These are phyloP conservation scores for Sporothrix pallida DNA, from an alignment of 2,329 filamentous ascomycete genomes.

Conservation along the genomic window DNA sequence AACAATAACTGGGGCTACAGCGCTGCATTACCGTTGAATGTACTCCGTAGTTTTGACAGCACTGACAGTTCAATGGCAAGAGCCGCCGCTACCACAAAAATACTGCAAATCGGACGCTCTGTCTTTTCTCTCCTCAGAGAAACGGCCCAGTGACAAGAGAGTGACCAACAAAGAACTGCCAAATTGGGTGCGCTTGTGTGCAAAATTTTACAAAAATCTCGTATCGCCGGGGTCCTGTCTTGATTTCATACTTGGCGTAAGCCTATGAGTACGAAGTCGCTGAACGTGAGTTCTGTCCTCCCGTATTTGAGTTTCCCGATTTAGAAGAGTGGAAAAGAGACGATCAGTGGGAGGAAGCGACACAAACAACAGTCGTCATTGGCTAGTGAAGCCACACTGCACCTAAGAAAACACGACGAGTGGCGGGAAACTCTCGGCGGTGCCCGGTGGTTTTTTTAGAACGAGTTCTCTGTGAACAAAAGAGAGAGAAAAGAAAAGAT, in stretches of 20 bases:
- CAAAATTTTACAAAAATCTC: not conserved
- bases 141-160: not conserved
- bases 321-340: constrained; percentile 1
- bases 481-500: not conserved
- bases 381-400: not conserved
- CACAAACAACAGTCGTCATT: not conserved
- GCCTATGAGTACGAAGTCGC: no score
- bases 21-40: not conserved
- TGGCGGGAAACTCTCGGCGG: constrained; percentile 21
- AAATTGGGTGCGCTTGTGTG: not conserved
- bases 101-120: not conserved
- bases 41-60: not conserved
- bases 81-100: constrained; percentile 26
- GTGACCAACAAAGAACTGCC: constrained; percentile 14
- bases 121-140: not conserved
- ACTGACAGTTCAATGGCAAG: constrained; percentile 14
- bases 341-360: not conserved
- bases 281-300: no score
- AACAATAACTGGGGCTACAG: not conserved
- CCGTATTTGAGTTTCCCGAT: not conserved
- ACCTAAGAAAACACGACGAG: not conserved
- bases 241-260: not conserved
- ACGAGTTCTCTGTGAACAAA: no score
- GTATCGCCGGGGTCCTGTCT: constrained; percentile 3
- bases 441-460: not conserved